Evolutionary conservation across 805 yeast genomes (phyloP).

Genomic region (Suhomyces vadensis): DNA sequence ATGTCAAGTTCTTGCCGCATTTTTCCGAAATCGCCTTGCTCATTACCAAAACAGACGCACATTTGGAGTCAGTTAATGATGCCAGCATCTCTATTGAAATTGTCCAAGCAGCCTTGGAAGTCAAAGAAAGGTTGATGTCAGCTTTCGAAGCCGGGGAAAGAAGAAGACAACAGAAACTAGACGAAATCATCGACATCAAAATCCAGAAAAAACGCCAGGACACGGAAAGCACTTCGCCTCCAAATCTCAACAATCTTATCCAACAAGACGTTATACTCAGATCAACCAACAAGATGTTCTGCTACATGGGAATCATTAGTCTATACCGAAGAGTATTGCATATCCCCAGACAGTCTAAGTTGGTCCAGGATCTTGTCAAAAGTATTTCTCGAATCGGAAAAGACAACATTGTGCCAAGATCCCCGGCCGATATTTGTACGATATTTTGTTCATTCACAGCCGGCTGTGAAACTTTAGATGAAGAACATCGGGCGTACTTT

Average conservation of each 20-base stretch:
- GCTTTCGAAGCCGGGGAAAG: slow-evolving; percentile 29
- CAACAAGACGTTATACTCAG: slow-evolving; percentile 37
- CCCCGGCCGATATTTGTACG: slow-evolving; percentile 56
- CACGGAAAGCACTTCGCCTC: slow-evolving; percentile 14
- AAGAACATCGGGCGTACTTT: slow-evolving; percentile 35
- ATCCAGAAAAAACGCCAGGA: slow-evolving; percentile 6
- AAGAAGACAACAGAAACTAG: slow-evolving; percentile 24
- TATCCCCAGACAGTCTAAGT: slow-evolving; percentile 44
- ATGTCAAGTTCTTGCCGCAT: slow-evolving; percentile 57
- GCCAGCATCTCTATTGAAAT: slow-evolving; percentile 19
- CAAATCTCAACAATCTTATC: slow-evolving; percentile 22
- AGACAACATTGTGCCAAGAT: slow-evolving; percentile 42
- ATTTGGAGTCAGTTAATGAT: slow-evolving; percentile 13
- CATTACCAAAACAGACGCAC: slow-evolving; percentile 29
- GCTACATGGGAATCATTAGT: slow-evolving; percentile 55
- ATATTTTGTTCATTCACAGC: slow-evolving; percentile 57
- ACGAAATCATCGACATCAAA: slow-evolving; percentile 19
- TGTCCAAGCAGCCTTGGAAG: slow-evolving; percentile 41
- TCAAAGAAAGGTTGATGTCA: slow-evolving; percentile 22
- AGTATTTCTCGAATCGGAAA: slow-evolving; percentile 40
- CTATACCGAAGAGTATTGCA: slow-evolving; percentile 55
- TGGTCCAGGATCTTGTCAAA: slow-evolving; percentile 50
- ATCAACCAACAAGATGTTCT: slow-evolving; percentile 54
- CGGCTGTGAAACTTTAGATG: slow-evolving; percentile 55
- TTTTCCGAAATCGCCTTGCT: slow-evolving; percentile 49